phyloP scores from a whole-genome alignment of 495 filamentous ascomycete genomes.

The Lasiosphaeria ovina region DNA sequence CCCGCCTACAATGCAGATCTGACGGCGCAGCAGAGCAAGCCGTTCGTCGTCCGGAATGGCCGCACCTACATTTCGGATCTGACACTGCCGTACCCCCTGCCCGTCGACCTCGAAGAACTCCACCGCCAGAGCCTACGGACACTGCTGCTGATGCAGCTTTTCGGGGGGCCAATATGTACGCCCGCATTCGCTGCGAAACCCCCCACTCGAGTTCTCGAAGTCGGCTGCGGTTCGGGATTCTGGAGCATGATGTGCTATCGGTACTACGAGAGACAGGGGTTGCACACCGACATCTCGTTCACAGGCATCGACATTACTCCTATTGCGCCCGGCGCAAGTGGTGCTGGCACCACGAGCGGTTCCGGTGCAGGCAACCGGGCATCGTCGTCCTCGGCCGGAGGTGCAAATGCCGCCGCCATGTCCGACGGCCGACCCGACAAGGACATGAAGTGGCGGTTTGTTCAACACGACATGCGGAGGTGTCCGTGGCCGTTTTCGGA shows the following conservation, averaged over 20 bases:
- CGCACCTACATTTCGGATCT: conserved; percentile 79
- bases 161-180: conserved; percentile 75
- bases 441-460: conserved; percentile 82
- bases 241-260: conserved; percentile 87
- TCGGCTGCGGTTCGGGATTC: conserved; percentile 84
- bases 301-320: conserved; percentile 82
- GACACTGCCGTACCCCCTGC: conserved; percentile 74
- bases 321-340: conserved; percentile 65
- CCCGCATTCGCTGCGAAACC: conserved; percentile 61
- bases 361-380: conserved; percentile 5
- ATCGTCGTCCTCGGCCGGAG: conserved; percentile 13
- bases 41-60: conserved; percentile 71
- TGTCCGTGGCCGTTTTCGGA: conserved; percentile 76
- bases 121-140: conserved; percentile 85
- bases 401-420: conserved; percentile 4
- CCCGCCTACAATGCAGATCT: conserved; percentile 25
- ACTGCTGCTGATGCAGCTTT: conserved; percentile 74
- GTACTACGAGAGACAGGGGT: conserved; percentile 63
- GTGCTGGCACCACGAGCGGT: conserved; percentile 11
- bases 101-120: conserved; percentile 83
- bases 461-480: conserved; percentile 79
- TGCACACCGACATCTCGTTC: conserved; percentile 59
- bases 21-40: conserved; percentile 45
- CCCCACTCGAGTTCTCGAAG: conserved; percentile 75
- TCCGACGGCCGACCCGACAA: conserved; percentile 41